Evolutionary conservation across 257 asterid species (phyloP).

Genomic region (Apocynum venetum): DNA sequence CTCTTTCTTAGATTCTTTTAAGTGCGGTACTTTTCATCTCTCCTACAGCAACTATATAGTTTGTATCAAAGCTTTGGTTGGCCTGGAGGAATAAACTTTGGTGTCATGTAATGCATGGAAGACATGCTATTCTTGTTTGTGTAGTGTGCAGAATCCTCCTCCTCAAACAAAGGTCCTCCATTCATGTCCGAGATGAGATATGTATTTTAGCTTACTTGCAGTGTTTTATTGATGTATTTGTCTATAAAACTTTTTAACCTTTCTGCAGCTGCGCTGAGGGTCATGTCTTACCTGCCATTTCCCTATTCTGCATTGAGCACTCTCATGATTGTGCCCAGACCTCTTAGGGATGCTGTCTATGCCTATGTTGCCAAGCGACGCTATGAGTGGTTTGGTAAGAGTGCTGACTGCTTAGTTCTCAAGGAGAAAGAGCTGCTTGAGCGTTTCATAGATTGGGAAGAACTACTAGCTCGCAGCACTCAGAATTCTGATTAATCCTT

Average conservation of each 20-base stretch:
- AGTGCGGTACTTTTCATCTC: background rate
- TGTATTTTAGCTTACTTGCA: background rate
- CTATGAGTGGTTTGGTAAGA: slow-evolving; percentile 79
- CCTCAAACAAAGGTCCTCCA: background rate
- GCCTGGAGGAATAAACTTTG: background rate
- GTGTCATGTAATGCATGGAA: background rate
- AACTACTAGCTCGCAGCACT: slow-evolving; percentile 51
- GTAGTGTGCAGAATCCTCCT: background rate
- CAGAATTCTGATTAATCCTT: slow-evolving; percentile 15
- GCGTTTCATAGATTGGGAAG: slow-evolving; percentile 83
- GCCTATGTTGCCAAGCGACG: slow-evolving; percentile 72
- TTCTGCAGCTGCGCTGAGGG: slow-evolving; percentile 78
- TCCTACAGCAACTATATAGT: background rate
- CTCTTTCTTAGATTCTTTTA: background rate
- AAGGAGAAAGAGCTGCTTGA: slow-evolving; percentile 77
- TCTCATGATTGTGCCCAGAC: slow-evolving; percentile 62
- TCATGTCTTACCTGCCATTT: slow-evolving; percentile 66
- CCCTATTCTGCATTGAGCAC: slow-evolving; percentile 65
- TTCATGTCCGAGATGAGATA: background rate
- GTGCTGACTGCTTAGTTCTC: slow-evolving; percentile 65
- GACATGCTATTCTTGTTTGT: background rate
- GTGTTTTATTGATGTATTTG: background rate
- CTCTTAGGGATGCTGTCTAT: slow-evolving; percentile 76
- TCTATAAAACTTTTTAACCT: background rate
- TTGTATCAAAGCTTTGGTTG: background rate